Base-by-base conservation (phyloP, 352 stramenopile genomes). In the Pythium vanterpoolii region DNA sequence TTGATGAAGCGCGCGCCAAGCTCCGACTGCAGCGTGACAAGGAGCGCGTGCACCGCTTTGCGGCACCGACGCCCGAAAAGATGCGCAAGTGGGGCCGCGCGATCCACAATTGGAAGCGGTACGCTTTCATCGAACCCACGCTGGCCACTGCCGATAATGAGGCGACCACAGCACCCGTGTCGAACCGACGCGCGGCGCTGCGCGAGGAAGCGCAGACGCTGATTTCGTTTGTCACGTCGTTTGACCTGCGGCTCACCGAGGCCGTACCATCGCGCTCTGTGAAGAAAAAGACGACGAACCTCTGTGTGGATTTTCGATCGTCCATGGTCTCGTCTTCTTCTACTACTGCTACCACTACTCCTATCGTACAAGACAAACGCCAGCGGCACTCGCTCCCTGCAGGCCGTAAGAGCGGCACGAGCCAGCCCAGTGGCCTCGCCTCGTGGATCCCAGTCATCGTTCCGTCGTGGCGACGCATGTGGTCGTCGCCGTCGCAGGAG, bases 101-200 rank as follows among this genome's bases (percentile, higher is more conserved):
- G 8, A 77, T 93, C 56, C 76, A 86, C 56, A 90, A 88, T 62
- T 93, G 83, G 83, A 66, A 71, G 39, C 72, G 80, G 14, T 79
- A 87, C 39, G 67, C 74, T 26, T 92, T 92, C 43, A 62, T 83
- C 47, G 79, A 86, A 51, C 75, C 81, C 1, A 68, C 65, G n/a
- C 4, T n/a, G 16, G 16, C 16, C 21, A 13, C 4, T 44, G 45
- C 50, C 13, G 28, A n/a, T 33, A 50, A 38, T 9, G 33, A 16
- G 14, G 38, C 19, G 34, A 53, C 26, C 21, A 30, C 39, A 0
- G 30, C 27, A 43, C n/a, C 26, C 9, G 36, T 24, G n/a, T 38
- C 26, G 14, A 4, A 31, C 40, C 38, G 56, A 9, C 40, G 56
- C 16, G 48, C 45, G 19, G 56, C 27, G 14, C 51, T 55, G 40